These are phyloP conservation scores for Camelina hispida DNA, from an alignment of 345 rosid genomes.

Conservation along the genomic window DNA sequence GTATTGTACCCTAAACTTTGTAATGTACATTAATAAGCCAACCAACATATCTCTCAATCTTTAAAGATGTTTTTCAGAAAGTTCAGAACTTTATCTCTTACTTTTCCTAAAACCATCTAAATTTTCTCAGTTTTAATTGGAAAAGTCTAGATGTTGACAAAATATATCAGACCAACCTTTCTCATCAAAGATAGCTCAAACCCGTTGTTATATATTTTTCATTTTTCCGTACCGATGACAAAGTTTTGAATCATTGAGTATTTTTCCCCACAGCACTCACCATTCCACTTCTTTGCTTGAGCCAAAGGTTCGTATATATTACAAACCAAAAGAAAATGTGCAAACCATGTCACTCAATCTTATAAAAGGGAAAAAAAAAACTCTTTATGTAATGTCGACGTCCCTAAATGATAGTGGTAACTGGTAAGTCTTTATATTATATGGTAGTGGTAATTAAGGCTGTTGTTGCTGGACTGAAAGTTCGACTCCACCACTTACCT, in stretches of 20 bases:
- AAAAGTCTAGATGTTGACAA: not conserved
- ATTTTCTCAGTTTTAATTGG: not conserved
- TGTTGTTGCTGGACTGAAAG: not conserved
- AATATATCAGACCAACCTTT: not conserved
- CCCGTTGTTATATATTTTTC: not conserved
- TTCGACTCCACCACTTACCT: conserved; percentile 4
- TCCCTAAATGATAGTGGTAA: too few relatives aligned
- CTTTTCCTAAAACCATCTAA: not conserved
- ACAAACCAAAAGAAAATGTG: not conserved
- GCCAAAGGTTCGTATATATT: not conserved
- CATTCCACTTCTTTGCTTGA: not conserved
- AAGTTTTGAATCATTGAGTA: not conserved
- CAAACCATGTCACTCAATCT: not conserved
- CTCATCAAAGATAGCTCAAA: not conserved
- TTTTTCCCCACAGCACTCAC: not conserved
- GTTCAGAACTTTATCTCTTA: not conserved
- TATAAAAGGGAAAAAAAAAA: not conserved
- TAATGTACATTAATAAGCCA: too few relatives aligned
- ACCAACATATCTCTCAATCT: too few relatives aligned
- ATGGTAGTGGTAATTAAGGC: not conserved
- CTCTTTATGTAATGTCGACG: not conserved
- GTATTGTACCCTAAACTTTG: too few relatives aligned
- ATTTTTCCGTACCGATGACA: not conserved
- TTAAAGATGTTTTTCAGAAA: too few relatives aligned
- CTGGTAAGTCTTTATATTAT: too few relatives aligned